Conservation (phyloP, 768 basidiomycete species). For the Imleria badia region DNA sequence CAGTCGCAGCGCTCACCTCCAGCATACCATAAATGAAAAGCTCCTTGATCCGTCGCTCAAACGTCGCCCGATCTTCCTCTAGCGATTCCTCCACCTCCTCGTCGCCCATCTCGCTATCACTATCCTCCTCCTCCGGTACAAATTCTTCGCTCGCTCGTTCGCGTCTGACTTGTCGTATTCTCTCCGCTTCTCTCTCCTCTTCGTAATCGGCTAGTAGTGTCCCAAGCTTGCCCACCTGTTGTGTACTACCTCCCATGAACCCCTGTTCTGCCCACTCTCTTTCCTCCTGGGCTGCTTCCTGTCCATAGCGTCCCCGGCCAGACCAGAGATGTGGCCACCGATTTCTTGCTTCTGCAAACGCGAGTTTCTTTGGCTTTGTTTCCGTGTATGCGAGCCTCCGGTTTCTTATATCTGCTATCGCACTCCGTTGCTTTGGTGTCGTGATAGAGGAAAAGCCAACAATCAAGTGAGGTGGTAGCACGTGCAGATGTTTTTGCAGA, state of each 20-base stretch:
- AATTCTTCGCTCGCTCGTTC: constrained; percentile 42
- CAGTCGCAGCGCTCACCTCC: constrained; percentile 47
- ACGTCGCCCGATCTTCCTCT: constrained; percentile 49
- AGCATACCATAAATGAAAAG: constrained; percentile 74
- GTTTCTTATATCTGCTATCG: constrained; percentile 66
- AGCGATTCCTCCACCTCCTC: constrained; percentile 43
- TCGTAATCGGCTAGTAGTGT: constrained; percentile 68
- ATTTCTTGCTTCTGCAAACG: constrained; percentile 49
- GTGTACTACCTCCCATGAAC: constrained; percentile 56
- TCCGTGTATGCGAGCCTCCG: constrained; percentile 63
- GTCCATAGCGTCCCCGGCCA: constrained; percentile 48
- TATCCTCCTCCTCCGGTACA: constrained; percentile 60
- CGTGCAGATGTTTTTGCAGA: constrained; percentile 52
- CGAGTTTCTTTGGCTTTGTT: constrained; percentile 54
- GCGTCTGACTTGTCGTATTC: constrained; percentile 48
- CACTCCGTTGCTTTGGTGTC: constrained; percentile 64
- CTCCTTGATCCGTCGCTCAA: constrained; percentile 65
- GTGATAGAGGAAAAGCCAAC: constrained; percentile 40
- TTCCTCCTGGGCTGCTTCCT: constrained; percentile 63
- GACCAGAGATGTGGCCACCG: constrained; percentile 72
- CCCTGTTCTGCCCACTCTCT: constrained; percentile 61
- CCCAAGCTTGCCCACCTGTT: constrained; percentile 71
- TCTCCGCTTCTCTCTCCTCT: constrained; percentile 73
- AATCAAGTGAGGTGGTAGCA: constrained; percentile 69
- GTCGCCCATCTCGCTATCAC: constrained; percentile 44